Base-by-base conservation (phyloP, 352 stramenopile genomes). In the Phytophthora pluvialis region DNA sequence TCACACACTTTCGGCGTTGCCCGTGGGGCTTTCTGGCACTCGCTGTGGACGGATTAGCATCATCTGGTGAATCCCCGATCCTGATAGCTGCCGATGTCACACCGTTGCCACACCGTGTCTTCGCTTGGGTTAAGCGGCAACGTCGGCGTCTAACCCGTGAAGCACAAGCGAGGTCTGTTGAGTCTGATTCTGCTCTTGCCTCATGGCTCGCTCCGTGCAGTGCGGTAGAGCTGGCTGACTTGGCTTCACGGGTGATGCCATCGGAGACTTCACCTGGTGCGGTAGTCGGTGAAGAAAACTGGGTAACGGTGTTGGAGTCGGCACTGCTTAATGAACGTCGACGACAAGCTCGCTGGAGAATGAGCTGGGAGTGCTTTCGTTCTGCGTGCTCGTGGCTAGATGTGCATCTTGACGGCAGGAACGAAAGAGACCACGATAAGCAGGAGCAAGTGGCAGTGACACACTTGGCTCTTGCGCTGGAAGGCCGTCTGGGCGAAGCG, bases 361-460 rank as follows among this genome's bases (percentile, higher is more conserved):
- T 77, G n/a, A 81, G 81, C 8, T 94, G 86, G 86, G 72, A 81
- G 26, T 91, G 81, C 49, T 90, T 94, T 59, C 81, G 77, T 1
- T 68, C 72, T 2, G 75, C 77, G 3, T 89, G 78, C 25, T 69
- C 72, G 40, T 91, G 78, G 80, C 63, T 92, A 48, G 57, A 93
- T 16, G 54, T 93, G 4, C 35, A 44, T 5, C 42, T 86, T 36
- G 35, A 60, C 10, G 67, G 67, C 16, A 77, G 75, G 16, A 60
- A 52, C 5, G 32, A 50, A 32, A 21, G 12, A 39, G 59, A 57
- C 13, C 11, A 43, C 9, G 42, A 47, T 16, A 49, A 63, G 16
- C 47, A 70, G 15, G 60, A 65, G 33, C 26, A 68, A 52, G 36
- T 60, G 1, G 67, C 78, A 28, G 63, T 80, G 6, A 47, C 63